Evolutionary conservation across 257 asterid species (phyloP), one percentile per base, ranked within the genome.

Genomic region (Solanum chiquidenum): DNA sequence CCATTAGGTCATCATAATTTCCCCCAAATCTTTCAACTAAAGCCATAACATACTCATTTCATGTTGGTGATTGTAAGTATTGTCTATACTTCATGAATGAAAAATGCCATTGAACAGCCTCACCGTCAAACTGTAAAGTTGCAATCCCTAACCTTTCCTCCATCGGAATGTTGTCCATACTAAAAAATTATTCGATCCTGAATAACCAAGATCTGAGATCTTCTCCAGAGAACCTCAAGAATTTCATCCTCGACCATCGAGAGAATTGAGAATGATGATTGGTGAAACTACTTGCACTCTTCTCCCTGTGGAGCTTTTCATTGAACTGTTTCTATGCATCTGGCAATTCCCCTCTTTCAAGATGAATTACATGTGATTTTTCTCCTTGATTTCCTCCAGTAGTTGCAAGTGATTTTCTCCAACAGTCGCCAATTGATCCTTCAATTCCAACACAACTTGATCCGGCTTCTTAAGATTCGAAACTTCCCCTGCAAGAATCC

Each of bases 311-410:
- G 2, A 27, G 10, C 3, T 1, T n/a, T 62, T 62, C 71, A 62
- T 62, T 14, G 0, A 62, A 9, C 2, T 3, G 29, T 20, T 23
- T 62, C 0, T 25, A 1, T 62, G 13, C 29, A 62, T 9, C 1
- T 9, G 2, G 27, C 0, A 4, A 0, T 9, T 9, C 3, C 0
- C 21, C 11, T 5, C 31, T 2, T 21, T n/a, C 1, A 23, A 2
- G 13, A 62, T 0, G 52, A 62, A 62, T 23, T n/a, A 23, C 0
- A 62, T 3, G 29, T 8, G 29, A 60, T 60, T 23, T 23, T 0
- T 8, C 3, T 25, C 1, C 0, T 1, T 23, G 29, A 60, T 60
- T 60, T 42, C 49, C 13, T 42, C 5, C 1, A 42, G 40, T 37
- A 37, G 7, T 37, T 37, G 9, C 2, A 7, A 5, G 27, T 7